Conservation (phyloP, 2,329 filamentous ascomycete species). For the Microcera coccophila region DNA sequence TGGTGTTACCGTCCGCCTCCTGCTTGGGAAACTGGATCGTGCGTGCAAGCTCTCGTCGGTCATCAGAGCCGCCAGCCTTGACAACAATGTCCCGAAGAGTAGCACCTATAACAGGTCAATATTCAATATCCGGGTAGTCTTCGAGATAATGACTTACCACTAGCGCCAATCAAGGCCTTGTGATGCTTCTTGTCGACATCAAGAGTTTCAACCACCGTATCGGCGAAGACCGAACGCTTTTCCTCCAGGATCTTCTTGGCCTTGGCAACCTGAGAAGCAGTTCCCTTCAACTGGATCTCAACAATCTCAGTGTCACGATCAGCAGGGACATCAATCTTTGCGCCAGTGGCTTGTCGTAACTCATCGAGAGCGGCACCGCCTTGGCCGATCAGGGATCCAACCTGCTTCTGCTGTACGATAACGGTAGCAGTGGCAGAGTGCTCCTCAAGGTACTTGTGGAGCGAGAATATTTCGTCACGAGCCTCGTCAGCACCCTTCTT, state of each 20-base stretch:
- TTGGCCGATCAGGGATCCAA: conserved; percentile 90
- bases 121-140: neutral
- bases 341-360: conserved; percentile 77
- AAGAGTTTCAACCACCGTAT: conserved; percentile 78
- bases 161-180: conserved; percentile 79
- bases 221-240: conserved; percentile 81
- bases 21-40: conserved; percentile 93
- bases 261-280: conserved; percentile 82
- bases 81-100: conserved; percentile 84
- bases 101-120: conserved; percentile 56
- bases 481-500: conserved; percentile 91
- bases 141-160: conserved; percentile 58
- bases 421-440: conserved; percentile 77
- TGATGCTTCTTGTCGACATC: conserved; percentile 96
- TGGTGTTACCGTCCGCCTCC: conserved; percentile 74
- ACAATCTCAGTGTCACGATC: conserved; percentile 71
- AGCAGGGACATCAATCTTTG: conserved; percentile 87
- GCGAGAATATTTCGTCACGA: conserved; percentile 82
- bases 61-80: conserved; percentile 83
- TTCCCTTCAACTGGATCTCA: conserved; percentile 88
- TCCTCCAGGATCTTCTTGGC: conserved; percentile 88
- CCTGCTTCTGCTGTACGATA: conserved; percentile 82
- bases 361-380: conserved; percentile 89
- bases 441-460: conserved; percentile 86
- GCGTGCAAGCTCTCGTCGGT: conserved; percentile 76